Conservation (phyloP, 768 basidiomycete species). For the Lepiota brunneoincarnata region DNA sequence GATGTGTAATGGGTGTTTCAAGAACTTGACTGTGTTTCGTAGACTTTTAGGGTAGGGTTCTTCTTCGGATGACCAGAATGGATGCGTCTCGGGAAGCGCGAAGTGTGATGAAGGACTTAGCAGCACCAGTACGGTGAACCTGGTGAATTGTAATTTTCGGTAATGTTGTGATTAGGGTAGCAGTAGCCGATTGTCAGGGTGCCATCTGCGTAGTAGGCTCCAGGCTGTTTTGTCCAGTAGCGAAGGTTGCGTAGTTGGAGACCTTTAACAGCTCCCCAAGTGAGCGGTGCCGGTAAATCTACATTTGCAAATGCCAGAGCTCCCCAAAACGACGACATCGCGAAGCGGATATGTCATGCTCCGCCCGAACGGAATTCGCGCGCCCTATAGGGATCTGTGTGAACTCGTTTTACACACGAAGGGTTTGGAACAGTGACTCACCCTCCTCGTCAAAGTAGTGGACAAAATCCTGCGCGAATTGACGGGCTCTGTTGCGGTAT, state of each 20-base stretch:
- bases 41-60: too few species aligned
- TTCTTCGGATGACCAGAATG: conserved; percentile 71
- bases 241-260: conserved; percentile 70
- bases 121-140: conserved; percentile 83
- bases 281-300: conserved; percentile 64
- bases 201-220: conserved; percentile 59
- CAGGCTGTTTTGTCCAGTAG: conserved; percentile 65
- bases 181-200: conserved; percentile 70
- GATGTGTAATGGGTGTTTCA: conserved; percentile 68
- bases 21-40: conserved; percentile 43
- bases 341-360: conserved; percentile 77
- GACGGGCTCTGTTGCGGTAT: conserved; percentile 58
- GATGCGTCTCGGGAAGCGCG: conserved; percentile 60
- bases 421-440: conserved; percentile 20
- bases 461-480: conserved; percentile 68
- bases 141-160: conserved; percentile 77
- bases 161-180: conserved; percentile 74
- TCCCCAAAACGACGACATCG: conserved; percentile 81
- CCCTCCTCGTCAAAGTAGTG: conserved; percentile 76
- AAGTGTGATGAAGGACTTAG: conserved; percentile 69
- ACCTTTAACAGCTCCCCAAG: conserved; percentile 75
- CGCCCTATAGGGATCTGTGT: conserved; percentile 41
- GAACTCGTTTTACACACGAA: background rate
- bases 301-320: conserved; percentile 72
- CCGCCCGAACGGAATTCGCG: conserved; percentile 71